Evolutionary conservation across 2,329 filamentous ascomycete genomes (phyloP), one percentile per base, ranked within the genome.

Genomic region (Colletotrichum spinosum): DNA sequence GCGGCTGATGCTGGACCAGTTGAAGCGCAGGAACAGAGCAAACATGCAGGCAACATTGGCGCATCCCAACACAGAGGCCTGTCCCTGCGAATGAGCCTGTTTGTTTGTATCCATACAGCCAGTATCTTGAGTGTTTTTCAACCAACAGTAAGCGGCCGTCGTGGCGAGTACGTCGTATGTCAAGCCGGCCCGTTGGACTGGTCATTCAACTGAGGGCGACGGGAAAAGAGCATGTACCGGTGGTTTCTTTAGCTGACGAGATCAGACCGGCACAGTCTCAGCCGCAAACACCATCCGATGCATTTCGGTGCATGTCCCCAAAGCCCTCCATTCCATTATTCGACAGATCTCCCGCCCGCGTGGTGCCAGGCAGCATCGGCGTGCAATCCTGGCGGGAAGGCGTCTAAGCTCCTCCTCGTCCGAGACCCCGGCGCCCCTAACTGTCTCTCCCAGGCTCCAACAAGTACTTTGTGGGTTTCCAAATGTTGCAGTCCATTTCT

Each of bases 231-330:
- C 57, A 55, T 55, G 61, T 38, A 38, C 41, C 17, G 46, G 45
- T 65, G 35, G 13, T 44, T 37, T 48, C 39, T 45, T 65, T 62
- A 42, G 52, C 57, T 51, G 17, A 15, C 46, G 33, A 58, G 55
- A 44, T 58, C 33, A 58, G 48, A 45, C 17, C 6, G 39, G 25
- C 53, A 57, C 7, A 48, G 52, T 49, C 37, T 66, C 63, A 63
- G 63, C 63, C 63, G 63, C 63, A 66, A 66, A 63, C 53, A 58
- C 63, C 63, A 49, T 66, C 48, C 58, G 63, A 66, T 33, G 42
- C 35, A 38, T 66, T 41, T 42, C 33, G 57, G 52, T 35, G 53
- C 4, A 25, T 25, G 25, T 5, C 25, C 25, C 33, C 53, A 33
- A n/a, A 34, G 46, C 25, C 37, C 50, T 37, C 39, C 48, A 57